Evolutionary conservation across 768 basidiomycete species (phyloP).

Genomic region (Pholiota molesta): DNA sequence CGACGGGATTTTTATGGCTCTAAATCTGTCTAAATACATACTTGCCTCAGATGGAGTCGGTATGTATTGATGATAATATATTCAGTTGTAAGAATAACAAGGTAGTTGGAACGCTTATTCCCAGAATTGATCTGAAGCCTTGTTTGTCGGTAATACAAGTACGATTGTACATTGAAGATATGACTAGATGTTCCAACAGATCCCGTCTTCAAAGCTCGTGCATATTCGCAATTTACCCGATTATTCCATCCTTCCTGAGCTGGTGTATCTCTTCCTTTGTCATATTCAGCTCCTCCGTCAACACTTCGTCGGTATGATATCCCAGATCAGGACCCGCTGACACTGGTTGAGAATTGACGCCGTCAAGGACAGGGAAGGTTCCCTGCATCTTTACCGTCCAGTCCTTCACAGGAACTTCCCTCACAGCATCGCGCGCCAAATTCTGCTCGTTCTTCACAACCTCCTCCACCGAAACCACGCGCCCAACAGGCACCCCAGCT

Average conservation of each 20-base stretch:
- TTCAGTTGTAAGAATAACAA: conserved; percentile 3
- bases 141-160: background rate
- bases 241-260: conserved; percentile 43
- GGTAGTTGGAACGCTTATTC: background rate
- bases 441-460: conserved; percentile 62
- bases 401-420: conserved; percentile 55
- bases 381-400: conserved; percentile 73
- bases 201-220: background rate
- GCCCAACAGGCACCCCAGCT: conserved; percentile 65
- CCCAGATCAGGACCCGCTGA: conserved; percentile 78
- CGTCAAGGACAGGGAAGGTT: conserved; percentile 65
- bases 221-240: conserved; percentile 34
- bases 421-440: conserved; percentile 54
- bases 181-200: too few relatives aligned
- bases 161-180: background rate
- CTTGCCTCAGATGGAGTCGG: background rate
- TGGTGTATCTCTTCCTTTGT: conserved; percentile 35
- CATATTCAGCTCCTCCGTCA: conserved; percentile 47
- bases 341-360: conserved; percentile 55
- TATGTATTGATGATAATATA: conserved; percentile 2
- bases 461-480: conserved; percentile 65
- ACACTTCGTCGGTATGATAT: conserved; percentile 53
- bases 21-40: background rate
- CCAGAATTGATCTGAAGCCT: background rate
- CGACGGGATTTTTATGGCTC: conserved; percentile 63